Conservation (phyloP, 106 monocot species). For the Dactylorhiza incarnata region DNA sequence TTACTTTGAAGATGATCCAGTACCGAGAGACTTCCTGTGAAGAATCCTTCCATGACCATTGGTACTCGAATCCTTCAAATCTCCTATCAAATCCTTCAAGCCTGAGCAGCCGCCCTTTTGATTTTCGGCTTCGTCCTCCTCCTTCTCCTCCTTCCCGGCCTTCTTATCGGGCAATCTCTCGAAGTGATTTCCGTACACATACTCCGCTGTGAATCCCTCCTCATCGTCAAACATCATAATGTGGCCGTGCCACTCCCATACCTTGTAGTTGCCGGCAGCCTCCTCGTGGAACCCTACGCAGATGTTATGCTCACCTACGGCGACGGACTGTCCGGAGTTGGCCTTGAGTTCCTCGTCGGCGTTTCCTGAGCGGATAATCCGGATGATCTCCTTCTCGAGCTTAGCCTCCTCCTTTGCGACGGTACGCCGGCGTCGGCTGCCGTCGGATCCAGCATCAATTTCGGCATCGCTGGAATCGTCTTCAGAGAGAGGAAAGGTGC, state of each 20-base stretch:
- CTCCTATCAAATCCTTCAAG: constrained; percentile 71
- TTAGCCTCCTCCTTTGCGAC: constrained; percentile 75
- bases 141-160: constrained; percentile 10
- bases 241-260: constrained; percentile 99
- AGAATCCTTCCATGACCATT: constrained; percentile 28
- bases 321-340: constrained; percentile 86
- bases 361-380: constrained; percentile 52
- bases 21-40: constrained; percentile 28
- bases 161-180: constrained; percentile 50
- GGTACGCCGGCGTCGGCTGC: constrained; percentile 16
- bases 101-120: constrained; percentile 30
- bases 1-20: constrained; percentile 7
- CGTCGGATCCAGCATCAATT: constrained; percentile 13
- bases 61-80: constrained; percentile 18
- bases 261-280: constrained; percentile 47
- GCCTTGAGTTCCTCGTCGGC: constrained; percentile 60
- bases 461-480: constrained; percentile 20
- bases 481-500: constrained; percentile 13
- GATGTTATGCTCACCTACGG: constrained; percentile 75
- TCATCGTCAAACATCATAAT: constrained; percentile 90
- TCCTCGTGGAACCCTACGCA: constrained; percentile 87
- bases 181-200: constrained; percentile 91
- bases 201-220: constrained; percentile 81
- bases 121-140: constrained; percentile 33
- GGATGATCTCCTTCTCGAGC: constrained; percentile 85